Percentiles rank a stretch among this genome's conserved stretches.
These are phyloP conservation scores for Cylindrotheca fusiformis DNA, from an alignment of 108 stramenopile genomes.

Conservation along the genomic window DNA sequence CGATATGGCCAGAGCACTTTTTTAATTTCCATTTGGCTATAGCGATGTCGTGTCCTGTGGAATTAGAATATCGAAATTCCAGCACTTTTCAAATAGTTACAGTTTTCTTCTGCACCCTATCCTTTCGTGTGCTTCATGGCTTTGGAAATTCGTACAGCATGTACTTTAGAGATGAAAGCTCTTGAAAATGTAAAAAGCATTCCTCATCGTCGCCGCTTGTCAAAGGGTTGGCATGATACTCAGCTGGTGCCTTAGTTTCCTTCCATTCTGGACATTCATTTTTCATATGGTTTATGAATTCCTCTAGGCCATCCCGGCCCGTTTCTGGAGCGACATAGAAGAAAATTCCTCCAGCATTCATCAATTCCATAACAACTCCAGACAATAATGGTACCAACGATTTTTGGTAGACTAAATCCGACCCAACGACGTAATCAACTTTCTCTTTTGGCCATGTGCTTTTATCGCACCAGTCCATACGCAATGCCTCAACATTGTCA, in stretches of 20 bases:
- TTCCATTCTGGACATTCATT: slow-evolving; percentile 20
- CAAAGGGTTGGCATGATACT: slow-evolving; percentile 57
- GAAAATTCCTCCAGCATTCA: slow-evolving; percentile 39
- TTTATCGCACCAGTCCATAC: slow-evolving; percentile 83
- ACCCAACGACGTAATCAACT: slow-evolving; percentile 76
- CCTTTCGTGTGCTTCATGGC: slow-evolving; percentile 12
- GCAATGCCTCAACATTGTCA: slow-evolving; percentile 12
- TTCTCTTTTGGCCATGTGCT: slow-evolving; percentile 72
- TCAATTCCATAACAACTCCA: slow-evolving; percentile 53
- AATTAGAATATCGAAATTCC: no score
- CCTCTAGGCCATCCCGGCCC: slow-evolving; percentile 55
- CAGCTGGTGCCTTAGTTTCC: slow-evolving; percentile 35
- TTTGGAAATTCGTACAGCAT: slow-evolving; percentile 68
- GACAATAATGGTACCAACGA: slow-evolving; percentile 73
- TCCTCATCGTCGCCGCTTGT: slow-evolving; percentile 67
- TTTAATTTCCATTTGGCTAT: slow-evolving; percentile 17
- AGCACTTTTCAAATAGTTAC: slow-evolving; percentile 5
- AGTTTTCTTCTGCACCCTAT: slow-evolving; percentile 4
- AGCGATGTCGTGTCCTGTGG: no score
- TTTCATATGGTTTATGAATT: slow-evolving; percentile 63
- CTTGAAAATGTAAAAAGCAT: slow-evolving; percentile 81
- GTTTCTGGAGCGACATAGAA: slow-evolving; percentile 58
- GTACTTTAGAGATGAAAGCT: slow-evolving; percentile 61
- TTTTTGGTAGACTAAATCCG: slow-evolving; percentile 85
- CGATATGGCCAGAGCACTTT: slow-evolving; percentile 30